Base-by-base conservation (phyloP, 75 land plant genomes). In the Pinus taeda region DNA sequence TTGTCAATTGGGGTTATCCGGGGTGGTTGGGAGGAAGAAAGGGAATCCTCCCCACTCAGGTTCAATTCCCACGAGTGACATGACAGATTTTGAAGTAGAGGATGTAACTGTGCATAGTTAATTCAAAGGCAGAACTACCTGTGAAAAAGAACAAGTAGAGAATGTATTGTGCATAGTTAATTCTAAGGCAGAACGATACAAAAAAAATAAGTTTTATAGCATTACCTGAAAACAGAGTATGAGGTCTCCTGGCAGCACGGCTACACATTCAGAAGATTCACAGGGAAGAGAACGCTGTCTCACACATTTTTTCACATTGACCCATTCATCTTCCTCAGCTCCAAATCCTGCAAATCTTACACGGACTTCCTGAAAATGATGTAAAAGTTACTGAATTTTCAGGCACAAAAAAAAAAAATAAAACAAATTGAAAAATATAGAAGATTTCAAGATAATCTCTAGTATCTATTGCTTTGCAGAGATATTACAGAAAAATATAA, bases 301-400 rank as follows among this genome's bases (percentile, higher is more conserved):
- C 20, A 96, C 90, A 74, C 88, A 81, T 76, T 74, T 91, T 58
- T 73, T 71, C 21, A 96, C 88, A 77, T 90, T 88, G 59, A 96
- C 81, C 98, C 98, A 96, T 75, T 96, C 98, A 84, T 96, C 98
- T 69, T 96, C 98, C 75, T 93, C 98, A 1, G 92, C 58, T 62
- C 98, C 96, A 93, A 96, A 93, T 3, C 98, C 98, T 57, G 94
- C 73, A 83, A 93, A 93, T 15, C 96, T 79, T 74, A 96, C 98
- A 30, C 84, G 77, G 58, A 93, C 98, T 83, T 96, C 98, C 97
- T 94, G 91, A 61, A 76, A 60, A 45, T 9, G 42, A 37, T 20
- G 71, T 17, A 39, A 39, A 20, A 39, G 53, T 69, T 69, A 53
- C 45, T 37, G 5, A 69, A 45, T 45, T 21, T 20, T 69, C 22